A percentile compares a stretch with the other conserved stretches of the same genome.
These are phyloP conservation scores for Curvularia lunata DNA, from an alignment of 2,329 filamentous ascomycete genomes.

Conservation along the genomic window DNA sequence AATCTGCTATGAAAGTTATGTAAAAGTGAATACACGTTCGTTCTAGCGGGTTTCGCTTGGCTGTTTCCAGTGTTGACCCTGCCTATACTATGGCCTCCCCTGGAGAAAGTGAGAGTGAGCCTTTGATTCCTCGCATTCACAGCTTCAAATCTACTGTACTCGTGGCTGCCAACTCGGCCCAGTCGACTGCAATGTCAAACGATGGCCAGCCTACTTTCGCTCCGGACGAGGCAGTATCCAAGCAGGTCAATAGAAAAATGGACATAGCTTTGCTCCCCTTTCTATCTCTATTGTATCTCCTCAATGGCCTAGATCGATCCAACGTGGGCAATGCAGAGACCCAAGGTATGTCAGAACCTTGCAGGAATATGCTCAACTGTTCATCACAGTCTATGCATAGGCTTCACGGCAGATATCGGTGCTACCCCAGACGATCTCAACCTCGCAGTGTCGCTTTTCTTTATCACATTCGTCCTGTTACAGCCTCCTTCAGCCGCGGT, in stretches of 20 bases:
- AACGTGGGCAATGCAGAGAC: conserved; percentile 39
- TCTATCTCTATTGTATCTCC: conserved; percentile 29
- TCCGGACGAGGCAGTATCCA: conserved; percentile 8
- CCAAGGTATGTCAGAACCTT: conserved; percentile 22
- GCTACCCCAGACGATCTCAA: conserved; percentile 33
- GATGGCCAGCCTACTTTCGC: not conserved
- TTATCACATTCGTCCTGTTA: conserved; percentile 32
- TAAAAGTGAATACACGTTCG: conserved; percentile 1
- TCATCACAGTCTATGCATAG: conserved; percentile 11
- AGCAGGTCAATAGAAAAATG: conserved; percentile 27
- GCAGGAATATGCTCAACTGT: not conserved
- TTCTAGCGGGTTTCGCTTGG: not conserved
- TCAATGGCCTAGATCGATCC: conserved; percentile 33
- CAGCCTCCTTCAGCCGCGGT: conserved; percentile 31
- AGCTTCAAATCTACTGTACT: not conserved
- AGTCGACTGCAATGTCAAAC: not conserved
- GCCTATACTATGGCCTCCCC: conserved; percentile 1
- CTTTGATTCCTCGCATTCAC: not conserved
- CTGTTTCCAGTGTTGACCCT: conserved; percentile 1
- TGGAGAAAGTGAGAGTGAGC: conserved; percentile 1
- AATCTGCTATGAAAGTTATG: conserved; percentile 7
- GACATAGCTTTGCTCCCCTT: conserved; percentile 32
- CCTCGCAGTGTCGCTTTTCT: conserved; percentile 35
- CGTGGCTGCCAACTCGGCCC: not conserved
- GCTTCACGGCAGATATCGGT: conserved; percentile 31